These are phyloP conservation scores for Hypomontagnella monticulosa DNA, from an alignment of 495 filamentous ascomycete species.

Conservation along the genomic window DNA sequence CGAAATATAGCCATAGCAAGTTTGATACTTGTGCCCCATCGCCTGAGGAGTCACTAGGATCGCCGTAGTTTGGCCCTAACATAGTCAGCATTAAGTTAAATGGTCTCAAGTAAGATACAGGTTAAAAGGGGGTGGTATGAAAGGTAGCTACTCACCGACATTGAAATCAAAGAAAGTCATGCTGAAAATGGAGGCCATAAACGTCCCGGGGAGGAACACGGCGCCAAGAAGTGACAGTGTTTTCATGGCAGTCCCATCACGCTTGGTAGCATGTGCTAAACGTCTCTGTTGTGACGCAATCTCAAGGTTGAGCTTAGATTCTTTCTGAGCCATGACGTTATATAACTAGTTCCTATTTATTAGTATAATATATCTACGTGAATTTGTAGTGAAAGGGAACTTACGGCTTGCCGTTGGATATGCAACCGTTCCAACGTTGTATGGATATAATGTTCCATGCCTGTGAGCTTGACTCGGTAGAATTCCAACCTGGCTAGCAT, in stretches of 20 bases:
- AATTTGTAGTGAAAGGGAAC: conserved; percentile 32
- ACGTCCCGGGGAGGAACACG: conserved; percentile 65
- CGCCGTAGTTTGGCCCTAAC: conserved; percentile 17
- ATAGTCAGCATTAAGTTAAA: conserved; percentile 13
- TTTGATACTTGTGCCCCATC: conserved; percentile 47
- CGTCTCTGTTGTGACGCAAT: conserved; percentile 67
- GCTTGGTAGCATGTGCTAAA: conserved; percentile 64
- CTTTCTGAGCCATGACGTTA: conserved; percentile 68
- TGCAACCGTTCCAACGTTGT: conserved; percentile 62
- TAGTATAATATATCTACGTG: neutral
- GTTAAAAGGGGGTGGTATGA: neutral
- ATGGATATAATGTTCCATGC: conserved; percentile 65
- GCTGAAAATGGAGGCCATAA: conserved; percentile 63
- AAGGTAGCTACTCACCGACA: conserved; percentile 36
- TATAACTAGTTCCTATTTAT: conserved; percentile 51
- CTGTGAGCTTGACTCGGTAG: conserved; percentile 62
- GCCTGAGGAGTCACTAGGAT: conserved; percentile 15
- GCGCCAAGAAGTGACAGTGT: conserved; percentile 65
- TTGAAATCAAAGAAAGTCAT: conserved; percentile 68
- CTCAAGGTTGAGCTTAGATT: conserved; percentile 64
- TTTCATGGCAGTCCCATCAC: conserved; percentile 66
- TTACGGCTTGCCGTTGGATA: conserved; percentile 63
- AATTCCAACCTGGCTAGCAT: conserved; percentile 62
- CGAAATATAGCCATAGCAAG: conserved; percentile 65
- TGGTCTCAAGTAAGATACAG: neutral